phyloP scores from a whole-genome alignment of 2,329 filamentous ascomycete genomes.

The Macroventuria anomochaeta region DNA sequence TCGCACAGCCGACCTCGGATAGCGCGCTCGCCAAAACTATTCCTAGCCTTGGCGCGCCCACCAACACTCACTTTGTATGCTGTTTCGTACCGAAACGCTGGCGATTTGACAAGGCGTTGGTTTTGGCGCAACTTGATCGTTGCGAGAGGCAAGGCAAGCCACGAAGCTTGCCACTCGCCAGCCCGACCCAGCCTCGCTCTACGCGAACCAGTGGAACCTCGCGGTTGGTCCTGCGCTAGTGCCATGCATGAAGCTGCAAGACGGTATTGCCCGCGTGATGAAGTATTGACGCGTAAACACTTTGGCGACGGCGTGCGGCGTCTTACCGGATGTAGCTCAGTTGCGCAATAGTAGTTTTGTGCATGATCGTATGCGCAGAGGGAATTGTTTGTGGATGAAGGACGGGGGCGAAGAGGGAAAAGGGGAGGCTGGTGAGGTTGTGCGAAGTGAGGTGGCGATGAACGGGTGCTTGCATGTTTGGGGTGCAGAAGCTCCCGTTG shows the following conservation, averaged over 20 bases:
- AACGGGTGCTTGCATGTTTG: constrained; percentile 16
- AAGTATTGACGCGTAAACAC: constrained; percentile 15
- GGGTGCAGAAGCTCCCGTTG: constrained; percentile 17
- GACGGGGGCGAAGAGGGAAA: background rate
- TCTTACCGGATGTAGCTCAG: background rate
- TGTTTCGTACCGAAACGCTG: background rate
- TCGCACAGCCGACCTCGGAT: background rate
- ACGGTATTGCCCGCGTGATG: background rate
- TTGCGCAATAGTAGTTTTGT: constrained; percentile 1
- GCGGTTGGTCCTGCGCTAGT: constrained; percentile 16
- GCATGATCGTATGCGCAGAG: background rate
- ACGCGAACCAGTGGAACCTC: constrained; percentile 12
- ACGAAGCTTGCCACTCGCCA: background rate
- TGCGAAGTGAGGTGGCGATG: constrained; percentile 5
- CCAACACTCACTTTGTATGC: background rate
- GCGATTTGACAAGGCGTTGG: background rate
- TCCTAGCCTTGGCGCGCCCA: background rate
- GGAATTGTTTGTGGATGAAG: background rate
- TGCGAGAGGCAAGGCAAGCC: background rate
- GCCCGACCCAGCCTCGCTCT: constrained; percentile 4
- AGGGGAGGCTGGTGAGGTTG: background rate
- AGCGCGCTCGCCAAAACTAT: background rate
- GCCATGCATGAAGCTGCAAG: constrained; percentile 4
- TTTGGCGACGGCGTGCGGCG: background rate
- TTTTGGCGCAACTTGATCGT: background rate